These are phyloP conservation scores for Cicer judaicum DNA, from an alignment of 306 rosid species.

Conservation along the genomic window DNA sequence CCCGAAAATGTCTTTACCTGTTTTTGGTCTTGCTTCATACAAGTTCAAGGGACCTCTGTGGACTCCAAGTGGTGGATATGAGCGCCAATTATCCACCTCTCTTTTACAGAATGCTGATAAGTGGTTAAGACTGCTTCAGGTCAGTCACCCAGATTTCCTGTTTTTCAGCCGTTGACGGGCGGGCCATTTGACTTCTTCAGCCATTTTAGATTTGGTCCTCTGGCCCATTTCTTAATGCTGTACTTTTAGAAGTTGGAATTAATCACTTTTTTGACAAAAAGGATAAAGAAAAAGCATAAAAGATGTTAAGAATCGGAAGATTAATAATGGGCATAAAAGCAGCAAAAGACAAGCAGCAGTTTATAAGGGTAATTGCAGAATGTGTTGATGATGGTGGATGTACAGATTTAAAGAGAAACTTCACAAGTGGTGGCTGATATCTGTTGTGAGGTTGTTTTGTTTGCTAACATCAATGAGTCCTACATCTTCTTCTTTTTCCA, in stretches of 20 bases:
- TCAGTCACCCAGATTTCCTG: slow-evolving; percentile 86
- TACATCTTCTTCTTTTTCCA: slow-evolving; percentile 36
- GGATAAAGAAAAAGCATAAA: slow-evolving; percentile 23
- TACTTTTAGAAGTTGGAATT: slow-evolving; percentile 39
- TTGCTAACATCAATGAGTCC: slow-evolving; percentile 45
- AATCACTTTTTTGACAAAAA: slow-evolving; percentile 24
- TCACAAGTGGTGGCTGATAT: slow-evolving; percentile 49
- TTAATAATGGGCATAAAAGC: slow-evolving; percentile 40
- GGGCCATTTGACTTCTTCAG: slow-evolving; percentile 18
- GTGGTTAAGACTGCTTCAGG: slow-evolving; percentile 68
- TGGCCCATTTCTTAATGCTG: slow-evolving; percentile 36
- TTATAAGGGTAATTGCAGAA: slow-evolving; percentile 37
- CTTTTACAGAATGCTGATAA: slow-evolving; percentile 68
- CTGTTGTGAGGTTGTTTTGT: slow-evolving; percentile 47
- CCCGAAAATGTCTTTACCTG: slow-evolving; percentile 67
- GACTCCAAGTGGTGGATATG: slow-evolving; percentile 76
- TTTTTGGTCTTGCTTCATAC: slow-evolving; percentile 88
- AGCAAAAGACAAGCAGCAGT: slow-evolving; percentile 39
- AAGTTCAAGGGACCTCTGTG: slow-evolving; percentile 88
- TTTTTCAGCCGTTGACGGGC: slow-evolving; percentile 72
- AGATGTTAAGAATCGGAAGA: slow-evolving; percentile 39
- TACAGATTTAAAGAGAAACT: slow-evolving; percentile 50
- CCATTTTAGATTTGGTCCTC: slow-evolving; percentile 43
- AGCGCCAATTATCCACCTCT: slow-evolving; percentile 58
- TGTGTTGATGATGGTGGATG: slow-evolving; percentile 45